Evolutionary conservation across 306 rosid species (phyloP).

Genomic region (Vigna mungo): DNA sequence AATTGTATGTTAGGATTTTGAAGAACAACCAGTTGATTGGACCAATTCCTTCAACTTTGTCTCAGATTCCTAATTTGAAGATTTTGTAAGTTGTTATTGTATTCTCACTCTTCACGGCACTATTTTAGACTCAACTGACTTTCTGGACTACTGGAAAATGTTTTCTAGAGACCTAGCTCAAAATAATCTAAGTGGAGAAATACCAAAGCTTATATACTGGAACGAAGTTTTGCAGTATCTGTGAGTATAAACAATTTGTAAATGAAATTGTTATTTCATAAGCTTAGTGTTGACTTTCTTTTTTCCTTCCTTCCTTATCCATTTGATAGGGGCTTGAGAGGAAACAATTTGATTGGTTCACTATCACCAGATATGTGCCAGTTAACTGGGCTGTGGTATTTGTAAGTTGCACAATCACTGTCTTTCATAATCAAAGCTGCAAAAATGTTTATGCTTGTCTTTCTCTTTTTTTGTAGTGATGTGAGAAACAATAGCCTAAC

Average conservation of each 20-base stretch:
- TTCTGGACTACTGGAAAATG: slow-evolving; percentile 12
- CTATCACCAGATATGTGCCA: slow-evolving; percentile 97
- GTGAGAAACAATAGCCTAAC: slow-evolving; percentile 93
- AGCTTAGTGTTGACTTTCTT: not conserved
- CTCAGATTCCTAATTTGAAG: slow-evolving; percentile 99
- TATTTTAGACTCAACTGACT: slow-evolving; percentile 9
- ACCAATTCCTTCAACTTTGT: slow-evolving; percentile 92
- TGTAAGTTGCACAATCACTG: slow-evolving; percentile 67
- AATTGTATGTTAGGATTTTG: slow-evolving; percentile 60
- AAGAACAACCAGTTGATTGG: slow-evolving; percentile 86
- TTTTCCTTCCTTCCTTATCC: not conserved
- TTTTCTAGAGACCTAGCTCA: slow-evolving; percentile 84
- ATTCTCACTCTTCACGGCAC: not conserved
- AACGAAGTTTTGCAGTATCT: slow-evolving; percentile 96
- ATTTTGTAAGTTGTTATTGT: slow-evolving; percentile 66
- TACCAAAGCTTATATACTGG: slow-evolving; percentile 98
- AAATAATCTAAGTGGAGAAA: slow-evolving; percentile 92
- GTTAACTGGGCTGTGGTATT: slow-evolving; percentile 94
- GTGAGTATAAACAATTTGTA: slow-evolving; percentile 61
- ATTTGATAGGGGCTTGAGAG: slow-evolving; percentile 78
- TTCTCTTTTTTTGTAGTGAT: slow-evolving; percentile 64
- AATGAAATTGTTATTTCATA: not conserved
- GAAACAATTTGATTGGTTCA: slow-evolving; percentile 86
- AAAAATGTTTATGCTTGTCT: not conserved
- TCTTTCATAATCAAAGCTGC: not conserved